Evolutionary conservation across 805 yeast genomes (phyloP).

Genomic region (Starmerella asiatica): DNA sequence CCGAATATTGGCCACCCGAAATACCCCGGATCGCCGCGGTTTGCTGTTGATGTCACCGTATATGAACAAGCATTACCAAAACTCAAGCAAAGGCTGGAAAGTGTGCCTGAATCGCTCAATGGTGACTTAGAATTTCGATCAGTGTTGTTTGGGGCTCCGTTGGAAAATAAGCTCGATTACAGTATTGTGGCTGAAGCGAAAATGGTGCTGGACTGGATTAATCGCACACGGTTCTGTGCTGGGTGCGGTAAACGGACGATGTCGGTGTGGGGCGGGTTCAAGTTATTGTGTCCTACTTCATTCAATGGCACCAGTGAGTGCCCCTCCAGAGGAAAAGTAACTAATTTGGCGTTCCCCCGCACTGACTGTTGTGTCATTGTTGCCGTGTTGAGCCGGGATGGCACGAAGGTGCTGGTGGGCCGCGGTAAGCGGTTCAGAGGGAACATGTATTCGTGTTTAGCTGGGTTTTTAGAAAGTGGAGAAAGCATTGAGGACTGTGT

Average conservation of each 20-base stretch:
- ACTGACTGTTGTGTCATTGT: conserved; percentile 82
- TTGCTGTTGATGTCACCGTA: conserved; percentile 27
- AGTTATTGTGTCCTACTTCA: conserved; percentile 26
- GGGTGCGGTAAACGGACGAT: conserved; percentile 54
- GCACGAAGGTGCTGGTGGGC: conserved; percentile 55
- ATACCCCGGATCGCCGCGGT: conserved; percentile 29
- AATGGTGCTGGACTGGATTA: conserved; percentile 76
- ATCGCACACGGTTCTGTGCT: conserved; percentile 62
- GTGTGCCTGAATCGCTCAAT: conserved; percentile 4
- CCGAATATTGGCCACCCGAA: conserved; percentile 11
- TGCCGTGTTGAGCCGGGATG: conserved; percentile 52
- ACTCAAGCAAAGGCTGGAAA: conserved; percentile 11
- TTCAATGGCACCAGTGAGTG: conserved; percentile 22
- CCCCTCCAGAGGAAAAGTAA: conserved; percentile 35
- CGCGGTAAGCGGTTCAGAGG: conserved; percentile 47
- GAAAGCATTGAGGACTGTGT: conserved; percentile 85
- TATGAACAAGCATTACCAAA: conserved; percentile 18
- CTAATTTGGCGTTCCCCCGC: conserved; percentile 79
- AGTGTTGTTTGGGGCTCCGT: conserved; percentile 11
- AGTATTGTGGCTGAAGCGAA: conserved; percentile 67
- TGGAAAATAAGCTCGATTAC: conserved; percentile 32
- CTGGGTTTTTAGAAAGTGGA: conserved; percentile 93
- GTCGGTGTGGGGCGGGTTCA: conserved; percentile 33
- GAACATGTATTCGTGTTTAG: conserved; percentile 70
- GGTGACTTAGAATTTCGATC: conserved; percentile 10